A percentile compares a stretch with the other conserved stretches of the same genome.
These are phyloP conservation scores for Boehmeria nivea DNA, from an alignment of 306 rosid genomes.

Conservation along the genomic window DNA sequence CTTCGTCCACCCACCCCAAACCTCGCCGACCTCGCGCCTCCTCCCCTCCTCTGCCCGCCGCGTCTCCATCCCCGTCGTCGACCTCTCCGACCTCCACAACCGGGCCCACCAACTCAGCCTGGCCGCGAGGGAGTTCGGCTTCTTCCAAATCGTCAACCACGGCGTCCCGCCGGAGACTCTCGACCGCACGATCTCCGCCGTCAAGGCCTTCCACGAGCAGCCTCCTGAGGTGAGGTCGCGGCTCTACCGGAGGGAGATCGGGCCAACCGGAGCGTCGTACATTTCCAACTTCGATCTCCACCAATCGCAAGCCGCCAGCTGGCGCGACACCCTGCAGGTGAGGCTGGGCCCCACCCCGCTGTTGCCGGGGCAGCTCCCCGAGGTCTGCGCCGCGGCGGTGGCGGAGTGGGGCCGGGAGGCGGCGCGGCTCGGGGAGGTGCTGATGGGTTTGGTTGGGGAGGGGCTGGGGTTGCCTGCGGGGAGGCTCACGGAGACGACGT, in stretches of 20 bases:
- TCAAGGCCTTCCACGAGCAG: slow-evolving; percentile 38
- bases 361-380: slow-evolving; percentile 38
- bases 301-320: slow-evolving; percentile 55
- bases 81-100: slow-evolving; percentile 22
- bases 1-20: slow-evolving; percentile 26
- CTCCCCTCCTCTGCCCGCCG: neutral
- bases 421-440: slow-evolving; percentile 33
- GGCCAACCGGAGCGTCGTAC: slow-evolving; percentile 30
- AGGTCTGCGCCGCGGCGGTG: slow-evolving; percentile 40
- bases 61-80: slow-evolving; percentile 23
- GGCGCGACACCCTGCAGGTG: slow-evolving; percentile 70
- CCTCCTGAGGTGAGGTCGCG: slow-evolving; percentile 19
- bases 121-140: slow-evolving; percentile 34
- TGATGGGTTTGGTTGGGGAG: slow-evolving; percentile 30
- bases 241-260: slow-evolving; percentile 18
- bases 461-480: slow-evolving; percentile 37
- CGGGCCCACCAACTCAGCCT: slow-evolving; percentile 25
- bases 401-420: slow-evolving; percentile 47
- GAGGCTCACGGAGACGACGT: slow-evolving; percentile 27
- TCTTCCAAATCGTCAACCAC: slow-evolving; percentile 50
- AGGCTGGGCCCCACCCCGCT: slow-evolving; percentile 30
- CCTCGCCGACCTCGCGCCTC: slow-evolving; percentile 19
- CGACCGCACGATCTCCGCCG: slow-evolving; percentile 18
- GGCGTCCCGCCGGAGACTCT: slow-evolving; percentile 27
- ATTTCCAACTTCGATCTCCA: slow-evolving; percentile 31